These are phyloP conservation scores for Cercophora newfieldiana DNA, from an alignment of 495 filamentous ascomycete genomes.

Conservation along the genomic window DNA sequence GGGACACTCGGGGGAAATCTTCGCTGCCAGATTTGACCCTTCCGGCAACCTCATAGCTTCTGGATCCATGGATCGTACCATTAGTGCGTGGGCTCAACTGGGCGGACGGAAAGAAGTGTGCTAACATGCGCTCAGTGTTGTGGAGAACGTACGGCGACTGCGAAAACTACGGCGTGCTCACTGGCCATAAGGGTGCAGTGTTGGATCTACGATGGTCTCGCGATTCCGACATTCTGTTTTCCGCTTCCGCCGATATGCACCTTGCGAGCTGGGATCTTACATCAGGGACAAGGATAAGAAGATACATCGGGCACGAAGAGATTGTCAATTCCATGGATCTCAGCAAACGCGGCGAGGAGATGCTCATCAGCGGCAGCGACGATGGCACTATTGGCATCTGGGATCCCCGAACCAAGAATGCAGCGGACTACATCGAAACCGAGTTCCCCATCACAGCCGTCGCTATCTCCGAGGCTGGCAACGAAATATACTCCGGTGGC, in stretches of 20 bases:
- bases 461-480: constrained; percentile 86
- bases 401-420: constrained; percentile 92
- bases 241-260: constrained; percentile 88
- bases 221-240: constrained; percentile 86
- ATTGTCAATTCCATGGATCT: constrained; percentile 89
- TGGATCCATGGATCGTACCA: constrained; percentile 90
- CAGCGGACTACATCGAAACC: constrained; percentile 83
- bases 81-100: constrained; percentile 57
- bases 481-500: constrained; percentile 91
- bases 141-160: constrained; percentile 92
- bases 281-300: constrained; percentile 80
- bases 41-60: constrained; percentile 87
- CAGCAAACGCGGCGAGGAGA: constrained; percentile 82
- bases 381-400: constrained; percentile 94
- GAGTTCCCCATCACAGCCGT: constrained; percentile 92
- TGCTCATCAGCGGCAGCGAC: constrained; percentile 85
- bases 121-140: constrained; percentile 59
- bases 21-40: constrained; percentile 86
- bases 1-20: constrained; percentile 80
- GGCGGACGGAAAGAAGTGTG: neutral
- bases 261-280: constrained; percentile 94
- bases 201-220: constrained; percentile 96
- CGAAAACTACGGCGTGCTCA: constrained; percentile 87
- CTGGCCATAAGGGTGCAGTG: constrained; percentile 84
- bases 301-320: constrained; percentile 92